Evolutionary conservation across 345 rosid genomes (phyloP).

Genomic region (Populus euphratica): DNA sequence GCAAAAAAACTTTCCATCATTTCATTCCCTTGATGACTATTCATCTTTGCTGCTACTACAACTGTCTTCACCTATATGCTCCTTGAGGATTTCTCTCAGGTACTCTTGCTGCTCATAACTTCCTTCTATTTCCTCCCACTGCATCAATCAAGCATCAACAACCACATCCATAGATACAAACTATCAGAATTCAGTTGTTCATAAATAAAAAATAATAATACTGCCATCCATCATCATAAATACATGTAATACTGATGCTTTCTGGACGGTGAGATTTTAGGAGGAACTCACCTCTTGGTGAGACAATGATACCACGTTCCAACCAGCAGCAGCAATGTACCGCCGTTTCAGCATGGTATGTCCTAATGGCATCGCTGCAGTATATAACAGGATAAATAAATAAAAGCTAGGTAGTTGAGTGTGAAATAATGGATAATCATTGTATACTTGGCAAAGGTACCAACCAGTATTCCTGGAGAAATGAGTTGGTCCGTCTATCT

Average conservation of each 20-base stretch:
- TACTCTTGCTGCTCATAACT: constrained; percentile 75
- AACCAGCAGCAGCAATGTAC: constrained; percentile 76
- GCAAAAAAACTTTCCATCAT: neutral
- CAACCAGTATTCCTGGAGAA: constrained; percentile 81
- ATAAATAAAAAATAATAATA: neutral
- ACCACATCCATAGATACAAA: neutral
- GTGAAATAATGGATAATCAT: neutral
- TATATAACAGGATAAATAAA: neutral
- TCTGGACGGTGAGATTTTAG: constrained; percentile 1
- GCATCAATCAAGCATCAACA: neutral
- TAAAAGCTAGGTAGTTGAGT: neutral
- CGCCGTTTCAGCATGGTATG: constrained; percentile 79
- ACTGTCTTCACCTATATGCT: constrained; percentile 38
- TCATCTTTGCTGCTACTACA: constrained; percentile 1
- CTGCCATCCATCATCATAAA: neutral
- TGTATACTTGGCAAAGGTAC: constrained; percentile 18
- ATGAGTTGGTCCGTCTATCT: constrained; percentile 93
- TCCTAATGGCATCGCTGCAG: constrained; percentile 75
- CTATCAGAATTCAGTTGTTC: neutral
- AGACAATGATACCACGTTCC: constrained; percentile 75
- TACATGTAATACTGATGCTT: no score
- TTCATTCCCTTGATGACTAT: neutral
- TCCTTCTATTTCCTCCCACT: constrained; percentile 93
- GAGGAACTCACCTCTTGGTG: constrained; percentile 63
- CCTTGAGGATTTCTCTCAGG: constrained; percentile 63